These are phyloP conservation scores for Paramecium sexaurelia DNA, from an alignment of 73 alveolate genomes.

Conservation along the genomic window DNA sequence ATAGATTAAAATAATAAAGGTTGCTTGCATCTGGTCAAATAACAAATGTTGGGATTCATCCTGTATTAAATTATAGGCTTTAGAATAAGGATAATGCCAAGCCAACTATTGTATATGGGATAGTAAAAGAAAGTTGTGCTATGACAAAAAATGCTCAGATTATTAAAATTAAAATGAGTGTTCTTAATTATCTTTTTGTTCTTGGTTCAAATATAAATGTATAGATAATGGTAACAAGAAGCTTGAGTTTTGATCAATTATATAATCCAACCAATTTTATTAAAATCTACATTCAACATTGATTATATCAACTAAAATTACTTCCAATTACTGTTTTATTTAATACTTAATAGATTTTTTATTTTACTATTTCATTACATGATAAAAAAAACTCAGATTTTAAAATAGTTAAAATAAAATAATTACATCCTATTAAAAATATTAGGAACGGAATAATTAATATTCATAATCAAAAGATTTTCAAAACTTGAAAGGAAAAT, in stretches of 20 bases:
- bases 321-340: too few relatives aligned
- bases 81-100: neutral
- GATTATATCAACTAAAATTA: too few relatives aligned
- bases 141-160: neutral
- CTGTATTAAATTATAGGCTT: neutral
- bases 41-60: neutral
- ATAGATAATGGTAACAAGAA: neutral
- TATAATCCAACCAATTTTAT: too few relatives aligned
- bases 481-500: too few relatives aligned
- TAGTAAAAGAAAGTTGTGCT: neutral
- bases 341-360: too few relatives aligned
- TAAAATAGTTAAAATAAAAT: too few relatives aligned
- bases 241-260: neutral
- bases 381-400: too few relatives aligned
- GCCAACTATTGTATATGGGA: neutral
- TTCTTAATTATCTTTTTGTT: neutral
- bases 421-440: too few relatives aligned
- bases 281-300: too few relatives aligned
- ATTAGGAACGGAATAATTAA: too few relatives aligned
- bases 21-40: neutral
- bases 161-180: neutral
- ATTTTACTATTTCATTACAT: too few relatives aligned
- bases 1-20: neutral
- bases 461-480: too few relatives aligned
- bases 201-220: neutral